Percentiles rank a stretch among this genome's conserved stretches.
Conservation (phyloP, 768 basidiomycete genomes). For the Peribolospora baueri region DNA sequence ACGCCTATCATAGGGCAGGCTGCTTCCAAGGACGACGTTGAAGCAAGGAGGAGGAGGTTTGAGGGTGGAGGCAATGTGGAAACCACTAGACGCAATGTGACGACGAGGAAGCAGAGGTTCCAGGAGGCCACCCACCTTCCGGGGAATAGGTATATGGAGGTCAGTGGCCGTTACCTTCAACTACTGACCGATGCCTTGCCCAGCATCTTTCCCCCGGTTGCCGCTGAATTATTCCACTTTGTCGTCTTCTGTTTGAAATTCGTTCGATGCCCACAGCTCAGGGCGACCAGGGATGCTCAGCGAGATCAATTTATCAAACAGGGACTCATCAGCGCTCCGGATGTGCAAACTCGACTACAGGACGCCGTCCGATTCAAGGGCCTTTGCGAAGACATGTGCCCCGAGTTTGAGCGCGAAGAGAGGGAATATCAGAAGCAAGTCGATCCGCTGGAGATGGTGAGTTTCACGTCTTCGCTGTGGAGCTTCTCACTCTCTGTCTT, state of each 20-base stretch:
- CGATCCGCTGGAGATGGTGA: slow-evolving; percentile 59
- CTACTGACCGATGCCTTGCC: no score
- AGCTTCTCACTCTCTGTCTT: not conserved
- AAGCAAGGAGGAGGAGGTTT: no score
- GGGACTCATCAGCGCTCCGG: slow-evolving; percentile 70
- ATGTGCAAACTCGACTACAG: slow-evolving; percentile 50
- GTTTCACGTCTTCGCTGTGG: slow-evolving; percentile 15
- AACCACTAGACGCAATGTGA: no score
- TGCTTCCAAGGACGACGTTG: no score
- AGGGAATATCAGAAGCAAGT: slow-evolving; percentile 73
- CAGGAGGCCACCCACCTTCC: slow-evolving; percentile 27
- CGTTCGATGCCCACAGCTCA: slow-evolving; percentile 17
- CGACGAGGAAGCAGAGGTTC: no score
- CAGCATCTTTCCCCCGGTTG: not conserved
- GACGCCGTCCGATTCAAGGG: slow-evolving; percentile 84
- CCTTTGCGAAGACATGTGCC: slow-evolving; percentile 84
- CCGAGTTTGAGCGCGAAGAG: slow-evolving; percentile 72
- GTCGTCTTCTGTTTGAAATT: slow-evolving; percentile 2
- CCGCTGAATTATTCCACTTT: not conserved
- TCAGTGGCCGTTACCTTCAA: slow-evolving; percentile 2
- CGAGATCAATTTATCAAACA: slow-evolving; percentile 33
- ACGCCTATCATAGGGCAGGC: no score
- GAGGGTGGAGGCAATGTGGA: no score
- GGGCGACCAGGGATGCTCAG: slow-evolving; percentile 16
- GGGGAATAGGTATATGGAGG: slow-evolving; percentile 20